phyloP scores from a whole-genome alignment of 495 filamentous ascomycete genomes.

The Glarea lozoyensis region DNA sequence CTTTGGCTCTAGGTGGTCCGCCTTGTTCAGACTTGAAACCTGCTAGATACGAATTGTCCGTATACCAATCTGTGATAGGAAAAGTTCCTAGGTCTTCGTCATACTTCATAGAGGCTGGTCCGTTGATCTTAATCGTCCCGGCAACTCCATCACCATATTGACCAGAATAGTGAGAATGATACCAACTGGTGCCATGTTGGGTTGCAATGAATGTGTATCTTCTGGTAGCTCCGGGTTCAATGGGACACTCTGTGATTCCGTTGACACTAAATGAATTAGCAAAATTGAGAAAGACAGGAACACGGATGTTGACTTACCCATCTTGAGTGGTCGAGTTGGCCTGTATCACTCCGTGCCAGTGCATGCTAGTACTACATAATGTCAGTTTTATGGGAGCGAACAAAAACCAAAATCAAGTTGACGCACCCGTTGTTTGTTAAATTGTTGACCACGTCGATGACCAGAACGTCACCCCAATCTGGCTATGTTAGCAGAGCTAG shows the following conservation, averaged over 20 bases:
- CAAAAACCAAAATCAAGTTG: background rate
- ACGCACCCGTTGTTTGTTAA: constrained; percentile 27
- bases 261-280: background rate
- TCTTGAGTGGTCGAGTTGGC: constrained; percentile 25
- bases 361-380: constrained; percentile 20
- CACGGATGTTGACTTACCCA: constrained; percentile 10
- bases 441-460: constrained; percentile 43
- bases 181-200: constrained; percentile 51
- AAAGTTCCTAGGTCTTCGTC: constrained; percentile 38
- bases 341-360: constrained; percentile 43
- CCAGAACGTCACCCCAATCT: constrained; percentile 25
- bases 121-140: constrained; percentile 31
- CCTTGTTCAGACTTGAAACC: background rate
- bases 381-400: background rate
- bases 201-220: constrained; percentile 40
- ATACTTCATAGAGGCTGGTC: constrained; percentile 21
- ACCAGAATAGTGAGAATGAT: constrained; percentile 49
- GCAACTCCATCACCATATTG: constrained; percentile 40
- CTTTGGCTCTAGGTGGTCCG: constrained; percentile 7
- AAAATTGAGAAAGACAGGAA: background rate
- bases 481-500: background rate
- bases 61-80: constrained; percentile 34
- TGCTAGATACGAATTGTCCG: background rate
- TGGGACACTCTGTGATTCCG: constrained; percentile 34
- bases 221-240: constrained; percentile 25